Conservation (phyloP, 352 stramenopile genomes). For the Globisporangium radiosum region DNA sequence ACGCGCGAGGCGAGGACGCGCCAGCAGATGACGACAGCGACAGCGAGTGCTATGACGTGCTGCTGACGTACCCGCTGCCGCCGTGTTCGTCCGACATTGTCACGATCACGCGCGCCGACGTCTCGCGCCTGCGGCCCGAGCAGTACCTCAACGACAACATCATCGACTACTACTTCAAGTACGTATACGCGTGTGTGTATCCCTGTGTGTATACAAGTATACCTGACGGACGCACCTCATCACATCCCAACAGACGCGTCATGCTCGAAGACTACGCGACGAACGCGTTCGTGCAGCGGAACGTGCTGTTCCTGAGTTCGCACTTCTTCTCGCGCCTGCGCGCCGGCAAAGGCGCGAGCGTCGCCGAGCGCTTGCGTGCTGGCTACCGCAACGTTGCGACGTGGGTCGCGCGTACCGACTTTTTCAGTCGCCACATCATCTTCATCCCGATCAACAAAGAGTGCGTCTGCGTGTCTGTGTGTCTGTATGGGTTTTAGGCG, state of each 20-base stretch:
- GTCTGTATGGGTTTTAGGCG: no score
- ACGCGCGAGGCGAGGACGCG: slow-evolving; percentile 28
- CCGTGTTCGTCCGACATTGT: slow-evolving; percentile 70
- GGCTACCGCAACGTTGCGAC: slow-evolving; percentile 77
- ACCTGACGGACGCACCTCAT: no score
- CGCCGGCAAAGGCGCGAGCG: slow-evolving; percentile 29
- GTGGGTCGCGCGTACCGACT: slow-evolving; percentile 54
- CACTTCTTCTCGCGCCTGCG: slow-evolving; percentile 71
- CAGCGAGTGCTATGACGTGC: slow-evolving; percentile 20
- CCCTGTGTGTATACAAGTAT: no score
- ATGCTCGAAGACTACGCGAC: slow-evolving; percentile 43
- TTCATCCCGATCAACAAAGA: slow-evolving; percentile 87
- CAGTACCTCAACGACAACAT: slow-evolving; percentile 92
- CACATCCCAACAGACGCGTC: slow-evolving; percentile 27
- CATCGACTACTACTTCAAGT: slow-evolving; percentile 91
- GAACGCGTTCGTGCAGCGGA: slow-evolving; percentile 43
- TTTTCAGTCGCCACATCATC: slow-evolving; percentile 71
- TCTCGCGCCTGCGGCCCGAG: slow-evolving; percentile 45
- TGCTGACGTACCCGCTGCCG: slow-evolving; percentile 68
- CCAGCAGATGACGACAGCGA: slow-evolving; percentile 17
- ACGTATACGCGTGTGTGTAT: slow-evolving; percentile 8
- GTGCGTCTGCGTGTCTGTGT: slow-evolving; percentile 25
- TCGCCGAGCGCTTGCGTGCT: slow-evolving; percentile 31
- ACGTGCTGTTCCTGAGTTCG: slow-evolving; percentile 71
- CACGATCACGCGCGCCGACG: slow-evolving; percentile 59